Evolutionary conservation across 2,329 filamentous ascomycete genomes (phyloP), one percentile per base, ranked within the genome.

Genomic region (Fusarium vanettenii): DNA sequence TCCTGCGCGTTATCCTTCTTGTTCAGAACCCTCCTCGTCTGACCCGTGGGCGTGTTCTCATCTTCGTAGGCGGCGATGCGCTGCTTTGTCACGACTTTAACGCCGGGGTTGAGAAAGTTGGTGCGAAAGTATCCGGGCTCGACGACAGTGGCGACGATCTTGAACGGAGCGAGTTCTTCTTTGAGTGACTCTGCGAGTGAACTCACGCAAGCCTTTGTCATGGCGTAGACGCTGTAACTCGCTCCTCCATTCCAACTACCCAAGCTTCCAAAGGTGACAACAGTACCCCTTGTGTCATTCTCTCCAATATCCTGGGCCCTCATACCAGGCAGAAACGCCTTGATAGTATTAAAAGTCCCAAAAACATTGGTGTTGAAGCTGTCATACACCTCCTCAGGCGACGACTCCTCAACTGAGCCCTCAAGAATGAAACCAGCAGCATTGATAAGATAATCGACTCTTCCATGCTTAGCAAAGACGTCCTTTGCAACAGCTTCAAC

Each of bases 71-170:
- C 81, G 7, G 82, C 81, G 4, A 82, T 74, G 0, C 83, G 79
- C 16, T 82, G 78, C 56, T 79, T 68, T 0, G 79, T 77, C 1
- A 72, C 64, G 0, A 74, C 79, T 52, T 72, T 77, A 1, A 77
- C 80, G 0, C 80, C 83, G 0, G 79, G 70, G 63, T 85, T 83
- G 9, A 90, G 82, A 60, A 90, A 86, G 0, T 77, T 80, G 0
- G 88, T 90, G 3, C 88, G 85, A 76, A 90, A 90, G 67, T 87
- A 87, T 0, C 88, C 89, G 0, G 88, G 88, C 69, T 89, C 88
- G 4, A 90, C 79, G 2, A 83, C 77, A 0, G 81, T 72, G 2
- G 85, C 84, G 1, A 80, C 73, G 43, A 90, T 84, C 6, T 85
- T 82, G 31, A 90, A 87, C 0, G 84, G 83, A 2, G 74, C 76